Evolutionary conservation across 2,329 filamentous ascomycete genomes (phyloP), one percentile per base, ranked within the genome.

Genomic region (Aspergillus amoenus): DNA sequence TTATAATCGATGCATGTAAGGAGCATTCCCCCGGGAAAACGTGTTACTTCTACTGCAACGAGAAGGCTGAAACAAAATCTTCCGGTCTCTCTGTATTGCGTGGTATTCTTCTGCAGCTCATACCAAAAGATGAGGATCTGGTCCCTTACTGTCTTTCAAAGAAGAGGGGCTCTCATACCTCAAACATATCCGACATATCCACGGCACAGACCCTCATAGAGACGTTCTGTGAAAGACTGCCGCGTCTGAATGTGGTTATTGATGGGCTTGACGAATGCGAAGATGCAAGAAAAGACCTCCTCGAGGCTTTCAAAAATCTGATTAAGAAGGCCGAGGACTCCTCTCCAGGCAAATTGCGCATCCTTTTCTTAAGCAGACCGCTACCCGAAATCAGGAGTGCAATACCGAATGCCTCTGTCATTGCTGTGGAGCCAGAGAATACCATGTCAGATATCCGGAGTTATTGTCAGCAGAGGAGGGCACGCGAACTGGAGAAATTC

Each of bases 251-350:
- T 13, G 48, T 58, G 11, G 9, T 58, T 4, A 47, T 58, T 8
- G 56, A 58, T 17, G 52, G 56, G 3, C 46, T 58, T 13, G 56
- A 58, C 22, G 56, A 58, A 45, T 55, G 52, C 7, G 52, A 42
- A 17, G 21, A 51, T 6, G 45, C 18, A n/a, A 46, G 32, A 40
- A 49, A 51, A 18, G 56, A 55, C 5, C 15, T 55, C 9, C 46
- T 55, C 2, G 52, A 55, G 9, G 55, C 7, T 22, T 39, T 58
- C 27, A 50, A 51, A 11, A 34, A 41, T 8, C 37, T 58, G 46
- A 49, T 55, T 18, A 52, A 32, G n/a, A 55, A 47, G 9, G 41
- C 13, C 12, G 56, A 46, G 18, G 24, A 4, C 4, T 41, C 44
- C 24, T 32, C 52, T 4, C 46, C 46, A 22, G 52, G 52, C 2